These are phyloP conservation scores for Prinsepia uniflora DNA, from an alignment of 306 rosid species.

Conservation along the genomic window DNA sequence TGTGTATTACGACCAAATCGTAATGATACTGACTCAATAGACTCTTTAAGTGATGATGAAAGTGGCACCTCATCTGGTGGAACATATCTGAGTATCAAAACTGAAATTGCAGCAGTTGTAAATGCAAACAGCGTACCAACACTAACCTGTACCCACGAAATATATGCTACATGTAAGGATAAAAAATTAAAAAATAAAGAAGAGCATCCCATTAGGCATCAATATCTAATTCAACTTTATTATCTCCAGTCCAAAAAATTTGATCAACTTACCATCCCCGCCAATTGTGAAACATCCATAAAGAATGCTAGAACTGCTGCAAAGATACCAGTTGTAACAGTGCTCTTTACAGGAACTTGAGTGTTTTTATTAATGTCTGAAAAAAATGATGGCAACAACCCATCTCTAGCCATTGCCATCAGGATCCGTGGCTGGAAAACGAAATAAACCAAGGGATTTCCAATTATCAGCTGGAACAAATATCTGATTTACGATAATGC, in stretches of 20 bases:
- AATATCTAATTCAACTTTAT: no score
- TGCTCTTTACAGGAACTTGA: conserved; percentile 51
- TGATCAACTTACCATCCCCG: conserved; percentile 64
- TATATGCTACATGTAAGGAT: not conserved
- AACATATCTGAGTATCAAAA: conserved; percentile 71
- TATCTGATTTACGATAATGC: not conserved
- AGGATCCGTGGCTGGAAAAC: conserved; percentile 58
- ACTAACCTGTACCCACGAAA: conserved; percentile 45
- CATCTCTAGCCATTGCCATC: conserved; percentile 62
- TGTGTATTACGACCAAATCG: conserved; percentile 29
- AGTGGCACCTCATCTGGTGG: conserved; percentile 59
- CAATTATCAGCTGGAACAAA: conserved; percentile 18
- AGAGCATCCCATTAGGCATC: not conserved
- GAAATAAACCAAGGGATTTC: not conserved
- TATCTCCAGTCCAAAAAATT: conserved; percentile 11
- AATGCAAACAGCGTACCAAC: conserved; percentile 74
- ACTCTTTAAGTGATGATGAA: conserved; percentile 46
- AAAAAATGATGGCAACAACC: conserved; percentile 46
- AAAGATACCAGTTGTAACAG: conserved; percentile 59
- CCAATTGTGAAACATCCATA: conserved; percentile 73
- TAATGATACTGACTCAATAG: conserved; percentile 30
- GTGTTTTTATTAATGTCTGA: conserved; percentile 40
- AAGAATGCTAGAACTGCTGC: conserved; percentile 73
- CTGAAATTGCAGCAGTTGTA: conserved; percentile 61
- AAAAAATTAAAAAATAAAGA: not conserved